These are phyloP conservation scores for Pittosporum tobira DNA, from an alignment of 129 eudicot genomes.

Conservation along the genomic window DNA sequence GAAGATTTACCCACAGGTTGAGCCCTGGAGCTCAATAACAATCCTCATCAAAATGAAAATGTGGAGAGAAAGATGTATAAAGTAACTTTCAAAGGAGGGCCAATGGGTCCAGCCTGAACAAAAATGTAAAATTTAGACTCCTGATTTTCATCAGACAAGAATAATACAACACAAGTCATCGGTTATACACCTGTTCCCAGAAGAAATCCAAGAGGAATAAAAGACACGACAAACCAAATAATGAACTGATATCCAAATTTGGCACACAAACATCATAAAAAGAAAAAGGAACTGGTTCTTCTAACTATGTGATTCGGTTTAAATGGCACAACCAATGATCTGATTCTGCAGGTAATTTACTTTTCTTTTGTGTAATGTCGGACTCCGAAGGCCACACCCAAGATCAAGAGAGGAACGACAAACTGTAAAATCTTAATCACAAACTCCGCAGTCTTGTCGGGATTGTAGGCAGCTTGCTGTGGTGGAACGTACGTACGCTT, in stretches of 20 bases:
- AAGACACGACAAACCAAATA: background rate
- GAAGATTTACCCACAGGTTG: too few relatives aligned
- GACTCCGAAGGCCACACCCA: constrained; percentile 68
- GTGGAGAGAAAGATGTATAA: background rate
- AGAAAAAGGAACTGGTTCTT: constrained; percentile 7
- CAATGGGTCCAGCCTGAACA: background rate
- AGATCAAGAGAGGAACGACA: constrained; percentile 65
- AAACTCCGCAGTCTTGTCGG: constrained; percentile 58
- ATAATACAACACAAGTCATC: constrained; percentile 1
- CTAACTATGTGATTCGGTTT: background rate
- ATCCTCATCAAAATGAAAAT: too few relatives aligned
- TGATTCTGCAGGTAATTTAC: constrained; percentile 11
- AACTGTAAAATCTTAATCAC: constrained; percentile 71
- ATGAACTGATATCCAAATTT: constrained; percentile 3
- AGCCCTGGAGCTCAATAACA: too few relatives aligned
- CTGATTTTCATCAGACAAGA: constrained; percentile 1
- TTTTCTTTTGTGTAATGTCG: constrained; percentile 77
- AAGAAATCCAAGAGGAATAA: background rate
- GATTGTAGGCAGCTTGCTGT: constrained; percentile 36
- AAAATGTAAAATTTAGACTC: background rate
- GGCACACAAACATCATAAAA: constrained; percentile 14
- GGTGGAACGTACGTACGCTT: constrained; percentile 55
- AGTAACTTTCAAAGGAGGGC: background rate
- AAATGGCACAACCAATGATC: background rate
- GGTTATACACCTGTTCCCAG: background rate